Base-by-base conservation (phyloP, 2,329 filamentous ascomycete genomes). In the Pestalotiopsis sp. region DNA sequence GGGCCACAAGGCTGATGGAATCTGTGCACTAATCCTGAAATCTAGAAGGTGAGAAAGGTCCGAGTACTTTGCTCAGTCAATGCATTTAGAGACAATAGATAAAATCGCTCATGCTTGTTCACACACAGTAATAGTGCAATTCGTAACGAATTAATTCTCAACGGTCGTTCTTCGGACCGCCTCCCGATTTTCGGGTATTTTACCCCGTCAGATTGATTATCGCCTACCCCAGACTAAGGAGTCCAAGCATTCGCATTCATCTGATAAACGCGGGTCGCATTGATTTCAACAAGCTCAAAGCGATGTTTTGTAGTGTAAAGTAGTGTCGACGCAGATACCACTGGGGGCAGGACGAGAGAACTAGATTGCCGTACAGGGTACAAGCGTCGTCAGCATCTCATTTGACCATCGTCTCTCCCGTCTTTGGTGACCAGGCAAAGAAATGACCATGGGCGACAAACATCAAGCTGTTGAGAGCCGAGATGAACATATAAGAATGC, bases 401-500 rank as follows among this genome's bases (percentile, higher is more conserved):
- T 5, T 38, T 17, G 25, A 36, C 59, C 57, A 5, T 25, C 27
- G 25, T 27, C 57, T 59, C 57, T 4, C 2, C 13, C 31, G 14
- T 59, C 11, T 27, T 59, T 59, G 57, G 14, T 5, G 27, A 27
- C 27, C 20, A 17, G 14, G 23, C n/a, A 27, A 4, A 36, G 23
- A 23, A 23, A 59, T 59, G 27, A 41, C 31, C 36, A 36, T 36
- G 31, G 38, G 27, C 59, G n/a, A 36, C 12, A 45, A 45, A 67
- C 60, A 59, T 61, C 52, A 59, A 56, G 65, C 27, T 31, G 17
- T 20, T 60, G 65, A 45, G 52, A 67, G 65, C 41, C 65, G 65
- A 67, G 56, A 67, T 67, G 60, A 31, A 7, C 65, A 60, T 36
- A 25, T 12, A 31, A 41, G 17, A 12, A 27, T 23, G 52, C 20